Conservation (phyloP, 352 stramenopile species). For the Phytophthora brassicae region DNA sequence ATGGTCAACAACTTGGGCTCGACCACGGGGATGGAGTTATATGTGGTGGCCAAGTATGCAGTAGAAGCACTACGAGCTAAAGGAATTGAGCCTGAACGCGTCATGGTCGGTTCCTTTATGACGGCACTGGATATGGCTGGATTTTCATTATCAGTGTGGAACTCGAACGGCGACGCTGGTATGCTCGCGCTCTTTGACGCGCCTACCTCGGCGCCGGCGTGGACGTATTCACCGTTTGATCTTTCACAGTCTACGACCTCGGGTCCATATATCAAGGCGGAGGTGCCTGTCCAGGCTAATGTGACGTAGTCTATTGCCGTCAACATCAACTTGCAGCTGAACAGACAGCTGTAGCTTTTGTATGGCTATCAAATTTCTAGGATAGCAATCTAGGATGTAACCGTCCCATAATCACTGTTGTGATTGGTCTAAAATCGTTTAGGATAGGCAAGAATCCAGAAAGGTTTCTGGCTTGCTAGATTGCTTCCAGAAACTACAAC, state of each 20-base stretch:
- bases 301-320: no score
- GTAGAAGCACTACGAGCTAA: constrained; percentile 58
- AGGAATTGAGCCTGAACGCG: constrained; percentile 76
- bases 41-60: constrained; percentile 88
- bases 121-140: constrained; percentile 97
- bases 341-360: no score
- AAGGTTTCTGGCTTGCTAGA: no score
- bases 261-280: constrained; percentile 35
- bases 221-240: constrained; percentile 63
- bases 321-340: no score
- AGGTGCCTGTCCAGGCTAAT: constrained; percentile 21
- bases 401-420: no score
- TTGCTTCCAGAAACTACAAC: no score
- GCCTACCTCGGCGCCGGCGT: constrained; percentile 58
- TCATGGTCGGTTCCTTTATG: constrained; percentile 96
- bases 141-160: constrained; percentile 91
- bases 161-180: constrained; percentile 60
- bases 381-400: no score
- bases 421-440: no score
- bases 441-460: no score
- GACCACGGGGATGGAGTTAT: constrained; percentile 96
- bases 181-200: constrained; percentile 64
- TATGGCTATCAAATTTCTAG: no score
- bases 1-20: constrained; percentile 97
- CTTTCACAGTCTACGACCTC: constrained; percentile 32